These are phyloP conservation scores for Pythium coloratum DNA, from an alignment of 352 stramenopile genomes.

Conservation along the genomic window DNA sequence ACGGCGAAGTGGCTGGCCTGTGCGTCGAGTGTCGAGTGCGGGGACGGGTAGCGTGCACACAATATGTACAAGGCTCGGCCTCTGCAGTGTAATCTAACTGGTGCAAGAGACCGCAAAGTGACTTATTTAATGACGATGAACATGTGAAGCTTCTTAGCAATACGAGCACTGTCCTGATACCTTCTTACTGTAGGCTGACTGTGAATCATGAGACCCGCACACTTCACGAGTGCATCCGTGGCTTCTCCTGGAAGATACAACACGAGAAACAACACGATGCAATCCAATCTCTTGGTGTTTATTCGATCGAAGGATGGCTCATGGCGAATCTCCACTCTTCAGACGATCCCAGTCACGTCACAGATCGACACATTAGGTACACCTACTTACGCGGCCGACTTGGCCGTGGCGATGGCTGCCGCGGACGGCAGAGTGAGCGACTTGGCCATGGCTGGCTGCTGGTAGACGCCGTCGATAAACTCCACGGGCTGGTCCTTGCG, in stretches of 20 bases:
- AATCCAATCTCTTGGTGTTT: background rate
- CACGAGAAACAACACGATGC: too few relatives aligned
- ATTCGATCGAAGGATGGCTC: background rate
- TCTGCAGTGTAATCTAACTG: conserved; percentile 6
- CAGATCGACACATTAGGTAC: background rate
- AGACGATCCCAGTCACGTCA: background rate
- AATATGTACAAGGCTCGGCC: background rate
- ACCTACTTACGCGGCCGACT: background rate
- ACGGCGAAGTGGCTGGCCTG: background rate
- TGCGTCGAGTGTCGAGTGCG: background rate
- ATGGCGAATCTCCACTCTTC: too few relatives aligned
- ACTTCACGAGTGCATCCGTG: too few relatives aligned
- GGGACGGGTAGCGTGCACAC: background rate
- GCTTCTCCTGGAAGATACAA: too few relatives aligned
- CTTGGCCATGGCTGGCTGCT: conserved; percentile 62
- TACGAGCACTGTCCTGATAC: too few relatives aligned
- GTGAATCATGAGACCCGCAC: too few relatives aligned
- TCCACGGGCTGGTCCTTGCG: conserved; percentile 53
- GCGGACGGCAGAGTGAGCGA: conserved; percentile 22
- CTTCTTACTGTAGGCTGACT: too few relatives aligned
- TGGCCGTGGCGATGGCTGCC: conserved; percentile 8
- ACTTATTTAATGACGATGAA: conserved; percentile 21
- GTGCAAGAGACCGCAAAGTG: conserved; percentile 1
- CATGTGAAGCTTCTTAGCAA: background rate
- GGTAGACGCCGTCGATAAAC: conserved; percentile 68